These are phyloP conservation scores for Amoeboaphelidium occidentale DNA, from an alignment of 371 early-diverging fungal genomes.

Conservation along the genomic window DNA sequence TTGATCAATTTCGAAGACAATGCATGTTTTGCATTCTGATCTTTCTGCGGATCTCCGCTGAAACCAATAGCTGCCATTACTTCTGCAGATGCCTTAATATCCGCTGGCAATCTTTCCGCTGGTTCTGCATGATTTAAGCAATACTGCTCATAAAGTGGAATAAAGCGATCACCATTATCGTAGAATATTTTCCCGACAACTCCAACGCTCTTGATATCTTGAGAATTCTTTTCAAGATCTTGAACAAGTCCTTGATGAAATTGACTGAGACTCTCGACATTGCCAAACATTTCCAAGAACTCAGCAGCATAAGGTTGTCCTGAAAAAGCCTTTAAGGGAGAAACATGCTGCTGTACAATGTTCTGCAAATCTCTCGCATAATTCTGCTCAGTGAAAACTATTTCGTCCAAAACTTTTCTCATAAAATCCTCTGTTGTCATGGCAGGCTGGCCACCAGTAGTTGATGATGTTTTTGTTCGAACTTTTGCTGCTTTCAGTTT, in stretches of 20 bases:
- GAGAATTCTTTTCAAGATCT: neutral
- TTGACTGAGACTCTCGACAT: neutral
- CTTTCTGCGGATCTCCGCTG: neutral
- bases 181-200: neutral
- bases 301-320: neutral
- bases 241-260: neutral
- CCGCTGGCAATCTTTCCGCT: neutral
- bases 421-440: neutral
- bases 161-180: neutral
- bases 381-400: neutral
- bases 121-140: neutral
- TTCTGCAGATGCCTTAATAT: neutral
- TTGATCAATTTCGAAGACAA: conserved; percentile 1
- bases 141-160: neutral
- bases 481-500: neutral
- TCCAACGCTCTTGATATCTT: neutral
- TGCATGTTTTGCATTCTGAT: neutral
- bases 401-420: neutral
- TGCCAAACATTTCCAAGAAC: neutral
- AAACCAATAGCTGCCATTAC: neutral
- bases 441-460: neutral
- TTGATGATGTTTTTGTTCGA: neutral
- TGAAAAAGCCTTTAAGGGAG: neutral
- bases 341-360: neutral
- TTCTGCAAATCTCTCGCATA: neutral